Base-by-base conservation (phyloP, 2,329 filamentous ascomycete species). In the Fusarium heterosporum region DNA sequence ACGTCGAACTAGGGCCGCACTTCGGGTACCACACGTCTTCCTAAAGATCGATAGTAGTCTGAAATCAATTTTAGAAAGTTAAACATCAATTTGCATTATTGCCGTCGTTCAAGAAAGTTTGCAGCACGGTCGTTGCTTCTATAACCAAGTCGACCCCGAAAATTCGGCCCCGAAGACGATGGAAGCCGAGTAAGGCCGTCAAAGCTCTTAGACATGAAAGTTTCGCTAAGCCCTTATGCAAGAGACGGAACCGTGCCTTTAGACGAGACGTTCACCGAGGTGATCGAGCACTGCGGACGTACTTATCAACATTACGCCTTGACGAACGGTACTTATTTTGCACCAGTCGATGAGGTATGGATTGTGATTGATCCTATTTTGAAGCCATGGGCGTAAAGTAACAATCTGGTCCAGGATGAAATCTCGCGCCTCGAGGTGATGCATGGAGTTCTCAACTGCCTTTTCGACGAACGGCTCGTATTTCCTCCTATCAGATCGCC, bases 321-420 rank as follows among this genome's bases (percentile, higher is more conserved):
- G 52, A 83, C 88, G 29, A 87, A 90, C 68, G 82, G 81, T 34
- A 84, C 87, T 64, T 91, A 91, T 74, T 89, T 91, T 70, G 86
- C 82, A 43, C 91, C 91, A 10, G 82, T 91, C 57, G 91, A 93
- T 73, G 89, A 92, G 82, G 91, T 92, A 82, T 71, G 78, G 70
- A 29, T 30, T 56, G 34, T 28, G 19, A 30, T 19, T 38, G n/a
- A 25, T 48, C 38, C 30, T 32, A n/a, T 36, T 43, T n/a, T 52
- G 32, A 46, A 51, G 45, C 28, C 13, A 26, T 63, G 48, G 26
- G 51, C 25, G 25, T 52, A 49, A 49, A 30, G 40, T 71, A 58
- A 69, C 64, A 41, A n/a, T 10, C 46, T 41, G 34, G 16, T n/a
- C 13, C 57, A 93, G 90, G 86, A 89, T 71, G 91, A 93, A 77